Evolutionary conservation across 257 asterid genomes (phyloP), one percentile per base, ranked within the genome.

Genomic region (Solanum lycopersicoides): DNA sequence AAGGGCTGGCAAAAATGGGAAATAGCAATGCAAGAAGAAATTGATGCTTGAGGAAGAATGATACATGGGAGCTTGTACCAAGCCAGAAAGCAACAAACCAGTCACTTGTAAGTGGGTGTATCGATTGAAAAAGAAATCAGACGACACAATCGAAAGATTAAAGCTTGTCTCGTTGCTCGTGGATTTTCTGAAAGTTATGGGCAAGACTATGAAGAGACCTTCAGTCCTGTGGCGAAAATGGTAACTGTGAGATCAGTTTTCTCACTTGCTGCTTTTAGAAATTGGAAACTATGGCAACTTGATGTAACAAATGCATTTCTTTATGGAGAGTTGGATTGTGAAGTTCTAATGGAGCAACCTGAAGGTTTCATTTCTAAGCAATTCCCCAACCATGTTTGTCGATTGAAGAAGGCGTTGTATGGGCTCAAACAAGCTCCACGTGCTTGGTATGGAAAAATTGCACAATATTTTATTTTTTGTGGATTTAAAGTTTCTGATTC

Each of bases 91-190:
- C 16, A 32, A 56, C 18, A 18, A 71, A 12, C 72, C 28, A 3
- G 16, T 89, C 44, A 72, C 86, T 3, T 89, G 88, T 23, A 89
- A 87, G 66, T 89, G 72, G 89, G 86, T 89, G 21, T 89, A 56
- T 23, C 18, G 50, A 0, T 45, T 90, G 25, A 88, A 88, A 82
- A 86, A 20, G 9, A 68, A 82, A 2, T 71, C 14, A 2, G 50
- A 80, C 12, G 75, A 86, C 2, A 9, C 44, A 1, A 45, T 50
- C 44, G 83, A 87, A 45, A 45, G 6, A 45, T 45, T 2, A 12
- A 45, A 45, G 6, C 6, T 4, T 6, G 18, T 45, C 53, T 12
- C 0, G 2, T 45, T 45, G 16, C 18, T 45, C 18, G 18, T 45
- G 53, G 53, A 45, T 45, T 90, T 28, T 87, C 87, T 74, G 83